Percentiles rank a stretch among this genome's conserved stretches.
Conservation (phyloP, 495 filamentous ascomycete genomes). For the Pseudevernia furfuracea region DNA sequence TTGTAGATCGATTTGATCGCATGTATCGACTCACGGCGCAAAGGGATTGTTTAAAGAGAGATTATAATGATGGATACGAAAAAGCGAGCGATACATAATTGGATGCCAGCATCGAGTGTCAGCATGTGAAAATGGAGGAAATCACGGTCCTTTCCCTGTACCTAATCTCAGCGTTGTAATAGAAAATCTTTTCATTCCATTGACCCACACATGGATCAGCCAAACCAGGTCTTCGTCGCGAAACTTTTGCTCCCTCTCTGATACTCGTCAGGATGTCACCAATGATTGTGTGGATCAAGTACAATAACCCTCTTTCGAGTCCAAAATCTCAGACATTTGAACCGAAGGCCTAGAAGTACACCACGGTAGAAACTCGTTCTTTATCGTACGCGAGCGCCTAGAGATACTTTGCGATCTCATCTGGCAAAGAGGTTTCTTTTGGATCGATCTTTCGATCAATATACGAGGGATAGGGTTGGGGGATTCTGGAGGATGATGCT, state of each 20-base stretch:
- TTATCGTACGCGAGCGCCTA: not conserved
- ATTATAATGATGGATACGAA: conserved; percentile 1
- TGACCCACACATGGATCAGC: not conserved
- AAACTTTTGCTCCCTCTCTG: no score
- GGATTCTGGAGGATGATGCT: not conserved
- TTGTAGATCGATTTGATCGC: not conserved
- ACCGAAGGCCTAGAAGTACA: not conserved
- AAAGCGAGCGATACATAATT: not conserved
- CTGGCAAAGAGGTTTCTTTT: not conserved
- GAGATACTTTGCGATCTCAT: not conserved
- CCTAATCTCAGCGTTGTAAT: not conserved
- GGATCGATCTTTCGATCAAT: not conserved
- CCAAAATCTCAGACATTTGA: not conserved
- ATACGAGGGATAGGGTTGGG: not conserved
- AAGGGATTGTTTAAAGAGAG: not conserved
- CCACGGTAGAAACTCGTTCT: not conserved
- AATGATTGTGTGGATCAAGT: no score
- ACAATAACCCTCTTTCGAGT: no score
- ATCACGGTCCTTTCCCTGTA: not conserved
- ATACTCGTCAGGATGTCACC: no score
- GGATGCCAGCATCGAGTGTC: not conserved
- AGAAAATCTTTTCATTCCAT: not conserved
- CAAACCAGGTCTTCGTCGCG: no score
- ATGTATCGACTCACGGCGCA: not conserved
- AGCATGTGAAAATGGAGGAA: not conserved